phyloP scores from a whole-genome alignment of 176 grass and related monocot species.

The Carex pumila region DNA sequence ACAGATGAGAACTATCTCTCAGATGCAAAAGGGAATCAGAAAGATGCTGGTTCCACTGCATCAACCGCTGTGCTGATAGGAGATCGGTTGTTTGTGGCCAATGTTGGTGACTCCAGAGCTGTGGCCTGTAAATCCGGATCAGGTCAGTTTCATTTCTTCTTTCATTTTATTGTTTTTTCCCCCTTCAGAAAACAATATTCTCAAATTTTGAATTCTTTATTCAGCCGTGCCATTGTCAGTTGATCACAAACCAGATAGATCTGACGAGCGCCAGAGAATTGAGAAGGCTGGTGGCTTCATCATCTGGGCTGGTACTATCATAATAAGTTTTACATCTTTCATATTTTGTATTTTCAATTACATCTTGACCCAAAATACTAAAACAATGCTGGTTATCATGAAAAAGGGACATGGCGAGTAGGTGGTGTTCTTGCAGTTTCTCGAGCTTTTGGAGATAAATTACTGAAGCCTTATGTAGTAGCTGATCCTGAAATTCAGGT shows the following conservation, averaged over 20 bases:
- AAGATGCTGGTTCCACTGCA: conserved; percentile 41
- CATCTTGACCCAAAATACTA: background rate
- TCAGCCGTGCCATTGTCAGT: conserved; percentile 31
- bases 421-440: conserved; percentile 45
- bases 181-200: background rate
- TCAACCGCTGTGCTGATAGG: conserved; percentile 32
- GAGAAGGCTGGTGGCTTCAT: conserved; percentile 43
- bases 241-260: conserved; percentile 44
- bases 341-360: background rate
- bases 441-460: conserved; percentile 40
- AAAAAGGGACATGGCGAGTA: conserved; percentile 38
- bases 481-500: conserved; percentile 51
- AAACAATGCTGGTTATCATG: background rate
- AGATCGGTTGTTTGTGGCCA: conserved; percentile 30
- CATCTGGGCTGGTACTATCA: conserved; percentile 32
- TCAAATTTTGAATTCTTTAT: background rate
- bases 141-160: conserved; percentile 10
- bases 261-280: conserved; percentile 43
- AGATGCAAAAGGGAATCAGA: conserved; percentile 22
- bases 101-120: conserved; percentile 40
- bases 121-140: conserved; percentile 30
- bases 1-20: conserved; percentile 30
- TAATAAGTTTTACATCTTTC: background rate
- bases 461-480: conserved; percentile 36
- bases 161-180: background rate